These are phyloP conservation scores for Dactylellina cionopaga DNA, from an alignment of 2,329 filamentous ascomycete genomes.

Conservation along the genomic window DNA sequence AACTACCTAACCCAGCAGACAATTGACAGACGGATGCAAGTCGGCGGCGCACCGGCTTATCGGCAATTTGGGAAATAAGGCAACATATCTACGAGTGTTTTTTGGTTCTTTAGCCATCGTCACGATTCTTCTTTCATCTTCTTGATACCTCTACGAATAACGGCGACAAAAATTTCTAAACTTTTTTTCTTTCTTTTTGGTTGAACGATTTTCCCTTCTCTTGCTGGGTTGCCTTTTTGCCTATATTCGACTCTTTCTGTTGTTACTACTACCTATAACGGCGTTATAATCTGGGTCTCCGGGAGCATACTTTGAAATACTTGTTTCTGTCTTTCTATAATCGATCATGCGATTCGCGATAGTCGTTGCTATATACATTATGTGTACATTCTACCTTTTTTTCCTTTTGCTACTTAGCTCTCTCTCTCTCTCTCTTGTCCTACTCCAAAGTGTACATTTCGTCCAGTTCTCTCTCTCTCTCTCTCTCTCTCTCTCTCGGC, in stretches of 20 bases:
- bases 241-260: neutral
- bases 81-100: neutral
- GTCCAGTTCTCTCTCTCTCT: neutral
- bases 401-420: neutral
- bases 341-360: constrained; percentile 6
- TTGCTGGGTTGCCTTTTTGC: neutral
- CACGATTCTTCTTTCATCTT: constrained; percentile 18
- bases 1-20: constrained; percentile 33
- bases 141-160: constrained; percentile 33
- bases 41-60: constrained; percentile 41
- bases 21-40: constrained; percentile 46
- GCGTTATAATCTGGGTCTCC: constrained; percentile 22
- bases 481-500: neutral
- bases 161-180: constrained; percentile 30
- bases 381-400: constrained; percentile 4
- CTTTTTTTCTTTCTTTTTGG: constrained; percentile 10
- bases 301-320: constrained; percentile 16
- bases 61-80: constrained; percentile 41
- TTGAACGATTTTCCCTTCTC: constrained; percentile 18
- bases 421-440: neutral
- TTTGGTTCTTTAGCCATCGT: neutral
- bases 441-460: constrained; percentile 32
- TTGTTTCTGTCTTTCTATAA: constrained; percentile 10
- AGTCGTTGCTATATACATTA: constrained; percentile 20
- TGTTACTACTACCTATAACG: constrained; percentile 21